phyloP scores from a whole-genome alignment of 2,329 filamentous ascomycete genomes.

The Apiospora marii region DNA sequence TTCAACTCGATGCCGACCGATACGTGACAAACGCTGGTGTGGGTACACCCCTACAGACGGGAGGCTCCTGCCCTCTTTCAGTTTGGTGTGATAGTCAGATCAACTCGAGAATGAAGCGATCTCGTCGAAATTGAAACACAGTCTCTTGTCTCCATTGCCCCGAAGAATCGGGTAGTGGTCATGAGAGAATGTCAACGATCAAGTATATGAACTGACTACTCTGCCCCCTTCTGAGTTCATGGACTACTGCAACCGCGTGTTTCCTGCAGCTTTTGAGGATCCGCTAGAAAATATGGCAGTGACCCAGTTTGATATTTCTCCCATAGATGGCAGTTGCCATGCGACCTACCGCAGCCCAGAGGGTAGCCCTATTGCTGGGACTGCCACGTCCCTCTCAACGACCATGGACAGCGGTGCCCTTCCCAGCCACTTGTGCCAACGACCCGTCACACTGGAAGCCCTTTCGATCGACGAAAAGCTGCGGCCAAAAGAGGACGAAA shows the following conservation, averaged over 20 bases:
- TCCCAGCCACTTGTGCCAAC: neutral
- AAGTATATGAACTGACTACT: neutral
- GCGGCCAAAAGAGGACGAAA: neutral
- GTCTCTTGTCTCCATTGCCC: neutral
- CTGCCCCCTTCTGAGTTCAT: neutral
- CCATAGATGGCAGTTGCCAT: too few relatives aligned
- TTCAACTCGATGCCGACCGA: neutral
- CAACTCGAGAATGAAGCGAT: neutral
- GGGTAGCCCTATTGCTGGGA: too few relatives aligned
- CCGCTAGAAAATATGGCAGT: neutral
- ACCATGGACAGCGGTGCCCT: neutral
- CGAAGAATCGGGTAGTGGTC: neutral
- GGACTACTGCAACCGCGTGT: neutral
- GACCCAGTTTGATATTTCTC: neutral
- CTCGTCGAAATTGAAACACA: neutral
- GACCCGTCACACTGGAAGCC: neutral
- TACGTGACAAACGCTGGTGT: neutral
- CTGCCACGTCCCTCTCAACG: neutral
- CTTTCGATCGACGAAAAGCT: constrained; percentile 3
- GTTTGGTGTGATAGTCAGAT: too few relatives aligned
- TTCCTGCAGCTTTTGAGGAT: neutral
- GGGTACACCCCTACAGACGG: too few relatives aligned
- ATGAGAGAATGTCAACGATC: neutral
- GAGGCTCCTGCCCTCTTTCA: neutral
- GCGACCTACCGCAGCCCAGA: neutral